Evolutionary conservation across 1,284 basidiomycete genomes (phyloP), one percentile per base, ranked within the genome.

Genomic region (Tilletia walkeri): DNA sequence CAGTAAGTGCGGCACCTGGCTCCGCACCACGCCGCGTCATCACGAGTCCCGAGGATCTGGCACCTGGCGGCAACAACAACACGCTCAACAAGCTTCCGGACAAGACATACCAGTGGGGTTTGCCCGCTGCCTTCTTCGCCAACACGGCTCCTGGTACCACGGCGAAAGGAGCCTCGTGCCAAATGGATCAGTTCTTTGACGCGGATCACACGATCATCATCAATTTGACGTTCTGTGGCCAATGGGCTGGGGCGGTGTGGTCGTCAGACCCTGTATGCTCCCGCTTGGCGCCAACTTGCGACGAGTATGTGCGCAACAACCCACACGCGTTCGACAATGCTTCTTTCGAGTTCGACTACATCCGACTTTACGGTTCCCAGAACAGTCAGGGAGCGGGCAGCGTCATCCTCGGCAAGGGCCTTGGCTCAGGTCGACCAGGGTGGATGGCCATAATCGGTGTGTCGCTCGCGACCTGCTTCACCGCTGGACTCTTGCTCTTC

Each of bases 291-390:
- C 56, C 56, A 5, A 71, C 73, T 12, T 80, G 79, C 66, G 71
- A 76, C 34, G 72, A 74, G 45, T 79, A 72, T 68, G 76, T 78
- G 1, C 67, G 75, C 2, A 18, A 74, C 45, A 72, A 78, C 45
- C 76, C 78, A 0, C 39, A 63, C 3, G 71, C 75, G 0, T 77
- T 80, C 38, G 67, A 41, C 4, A 70, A 80, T 49, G 78, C 79
- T 4, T 70, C 78, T 7, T 81, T 75, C 74, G 78, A 81, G 65
- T 72, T 81, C 45, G 78, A 81, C 54, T 80, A 77, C 59, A 47
- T 81, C 18, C 71, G 76, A 24, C 69, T 79, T 18, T 81, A 81
- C 68, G 70, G 70, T 3, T 67, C 68, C 45, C 24, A 36, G 24
- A 16, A 7, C 24, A 16, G 18, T 7, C 24, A 38, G 36, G 56